These are phyloP conservation scores for Suillus alpinus DNA, from an alignment of 768 basidiomycete species.

Conservation along the genomic window DNA sequence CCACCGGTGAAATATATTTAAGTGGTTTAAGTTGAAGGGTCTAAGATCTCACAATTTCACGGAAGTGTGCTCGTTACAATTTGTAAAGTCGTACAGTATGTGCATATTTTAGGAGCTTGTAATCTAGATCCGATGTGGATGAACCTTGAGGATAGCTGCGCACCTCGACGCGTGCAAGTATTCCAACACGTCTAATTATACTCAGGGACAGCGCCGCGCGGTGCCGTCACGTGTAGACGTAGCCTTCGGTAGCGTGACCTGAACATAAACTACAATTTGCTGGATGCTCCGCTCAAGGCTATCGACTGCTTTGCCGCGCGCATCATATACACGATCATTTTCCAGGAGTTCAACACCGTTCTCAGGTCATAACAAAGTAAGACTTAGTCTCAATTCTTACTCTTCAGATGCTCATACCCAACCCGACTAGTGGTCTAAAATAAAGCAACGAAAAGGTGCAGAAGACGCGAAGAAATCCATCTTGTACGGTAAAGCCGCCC, in stretches of 20 bases:
- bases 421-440: conserved; percentile 66
- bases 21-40: not conserved
- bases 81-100: not conserved
- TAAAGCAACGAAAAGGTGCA: conserved; percentile 67
- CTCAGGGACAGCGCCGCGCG: not conserved
- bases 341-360: conserved; percentile 21
- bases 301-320: not conserved
- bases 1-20: not conserved
- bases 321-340: conserved; percentile 3
- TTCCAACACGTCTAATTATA: not conserved
- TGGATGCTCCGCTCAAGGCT: conserved; percentile 1
- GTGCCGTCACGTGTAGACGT: too few relatives aligned
- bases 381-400: not conserved
- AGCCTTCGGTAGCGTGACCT: not conserved
- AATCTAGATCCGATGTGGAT: too few relatives aligned
- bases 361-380: conserved; percentile 44
- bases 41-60: not conserved
- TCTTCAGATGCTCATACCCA: not conserved
- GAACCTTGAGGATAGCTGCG: too few relatives aligned
- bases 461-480: conserved; percentile 59
- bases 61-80: not conserved
- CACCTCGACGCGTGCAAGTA: not conserved
- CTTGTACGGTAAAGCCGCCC: conserved; percentile 52
- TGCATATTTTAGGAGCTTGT: not conserved
- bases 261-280: not conserved